phyloP scores from a whole-genome alignment of 139 green algal genomes.

The Axilococcus clingmanii region DNA sequence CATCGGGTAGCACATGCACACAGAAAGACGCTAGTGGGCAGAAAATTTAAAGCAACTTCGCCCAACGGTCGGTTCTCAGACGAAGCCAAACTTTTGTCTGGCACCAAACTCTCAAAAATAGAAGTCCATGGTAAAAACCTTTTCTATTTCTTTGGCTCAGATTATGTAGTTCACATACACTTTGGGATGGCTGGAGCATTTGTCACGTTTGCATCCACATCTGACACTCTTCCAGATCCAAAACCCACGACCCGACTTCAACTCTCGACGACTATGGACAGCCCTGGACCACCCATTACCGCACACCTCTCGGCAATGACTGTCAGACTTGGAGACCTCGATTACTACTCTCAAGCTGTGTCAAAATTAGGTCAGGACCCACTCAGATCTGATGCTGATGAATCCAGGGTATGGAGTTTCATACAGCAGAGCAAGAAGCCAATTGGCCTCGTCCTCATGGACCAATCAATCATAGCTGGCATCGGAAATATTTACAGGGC shows the following conservation, averaged over 20 bases:
- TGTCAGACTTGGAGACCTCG: conserved; percentile 39
- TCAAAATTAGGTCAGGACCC: conserved; percentile 66
- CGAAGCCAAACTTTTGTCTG: conserved; percentile 44
- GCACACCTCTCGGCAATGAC: conserved; percentile 75
- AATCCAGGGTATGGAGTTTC: conserved; percentile 20
- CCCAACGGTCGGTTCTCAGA: conserved; percentile 69
- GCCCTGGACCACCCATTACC: too few species aligned
- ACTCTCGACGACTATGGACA: conserved; percentile 27
- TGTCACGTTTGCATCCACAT: too few species aligned
- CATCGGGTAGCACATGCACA: conserved; percentile 62
- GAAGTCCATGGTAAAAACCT: conserved; percentile 75
- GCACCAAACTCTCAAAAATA: conserved; percentile 44
- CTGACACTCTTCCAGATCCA: conserved; percentile 12
- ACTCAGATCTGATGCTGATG: conserved; percentile 47
- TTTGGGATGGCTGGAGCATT: conserved; percentile 69
- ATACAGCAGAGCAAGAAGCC: conserved; percentile 46
- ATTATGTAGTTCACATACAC: conserved; percentile 52
- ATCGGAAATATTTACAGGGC: conserved; percentile 86
- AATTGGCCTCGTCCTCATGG: conserved; percentile 75
- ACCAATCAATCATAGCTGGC: conserved; percentile 67
- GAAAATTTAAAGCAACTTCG: conserved; percentile 45
- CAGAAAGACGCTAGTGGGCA: conserved; percentile 39
- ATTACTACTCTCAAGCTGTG: conserved; percentile 40
- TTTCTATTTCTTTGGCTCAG: conserved; percentile 70
- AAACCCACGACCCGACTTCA: conserved; percentile 55